Evolutionary conservation across 805 yeast genomes (phyloP).

Genomic region (Spathaspora sp.): DNA sequence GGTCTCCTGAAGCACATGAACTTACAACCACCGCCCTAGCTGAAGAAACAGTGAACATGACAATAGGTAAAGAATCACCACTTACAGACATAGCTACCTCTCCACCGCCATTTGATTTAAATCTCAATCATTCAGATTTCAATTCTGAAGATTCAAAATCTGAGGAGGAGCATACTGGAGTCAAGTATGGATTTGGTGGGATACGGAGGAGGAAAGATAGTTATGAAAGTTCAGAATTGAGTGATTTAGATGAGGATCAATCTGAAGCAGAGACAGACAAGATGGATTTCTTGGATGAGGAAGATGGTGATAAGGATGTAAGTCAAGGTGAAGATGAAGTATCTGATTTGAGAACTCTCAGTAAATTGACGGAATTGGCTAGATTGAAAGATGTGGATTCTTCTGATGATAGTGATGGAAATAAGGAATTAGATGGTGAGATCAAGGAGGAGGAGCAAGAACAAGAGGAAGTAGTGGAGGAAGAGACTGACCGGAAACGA

Average conservation of each 20-base stretch:
- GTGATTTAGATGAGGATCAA: slow-evolving; percentile 55
- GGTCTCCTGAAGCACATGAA: not conserved
- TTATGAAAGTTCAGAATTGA: slow-evolving; percentile 40
- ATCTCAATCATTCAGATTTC: not conserved
- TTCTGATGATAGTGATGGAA: slow-evolving; percentile 13
- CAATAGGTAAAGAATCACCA: slow-evolving; percentile 31
- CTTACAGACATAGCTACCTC: slow-evolving; percentile 39
- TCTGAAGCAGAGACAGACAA: slow-evolving; percentile 93
- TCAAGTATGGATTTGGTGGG: not conserved
- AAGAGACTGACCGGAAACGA: slow-evolving; percentile 1
- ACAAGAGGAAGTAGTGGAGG: slow-evolving; percentile 12
- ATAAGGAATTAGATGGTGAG: slow-evolving; percentile 17
- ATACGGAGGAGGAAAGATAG: slow-evolving; percentile 14
- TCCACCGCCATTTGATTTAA: slow-evolving; percentile 34
- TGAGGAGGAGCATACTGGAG: not conserved
- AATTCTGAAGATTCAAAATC: not conserved
- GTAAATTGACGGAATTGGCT: slow-evolving; percentile 42
- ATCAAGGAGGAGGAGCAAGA: not conserved
- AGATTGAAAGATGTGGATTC: slow-evolving; percentile 34
- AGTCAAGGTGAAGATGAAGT: slow-evolving; percentile 17
- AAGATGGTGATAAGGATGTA: slow-evolving; percentile 12
- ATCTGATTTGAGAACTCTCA: slow-evolving; percentile 36
- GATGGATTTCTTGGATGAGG: slow-evolving; percentile 50
- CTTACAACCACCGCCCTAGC: not conserved
- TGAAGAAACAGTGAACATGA: slow-evolving; percentile 4